phyloP scores from a whole-genome alignment of 2,329 filamentous ascomycete genomes.

The Exophiala sp. region DNA sequence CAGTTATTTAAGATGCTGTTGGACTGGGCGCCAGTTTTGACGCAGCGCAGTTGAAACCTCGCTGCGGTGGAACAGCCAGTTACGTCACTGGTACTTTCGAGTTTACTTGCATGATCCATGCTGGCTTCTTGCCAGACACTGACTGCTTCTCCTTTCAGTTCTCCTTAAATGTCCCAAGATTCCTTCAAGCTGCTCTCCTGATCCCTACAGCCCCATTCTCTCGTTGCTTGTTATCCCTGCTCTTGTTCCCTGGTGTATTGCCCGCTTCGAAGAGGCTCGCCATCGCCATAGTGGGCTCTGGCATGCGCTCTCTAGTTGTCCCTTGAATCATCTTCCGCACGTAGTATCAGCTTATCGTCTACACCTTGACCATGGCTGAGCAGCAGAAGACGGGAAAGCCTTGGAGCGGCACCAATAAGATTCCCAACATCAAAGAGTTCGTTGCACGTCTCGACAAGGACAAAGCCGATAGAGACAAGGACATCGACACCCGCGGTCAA shows the following conservation, averaged over 20 bases:
- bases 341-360: background rate
- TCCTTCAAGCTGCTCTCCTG: background rate
- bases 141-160: background rate
- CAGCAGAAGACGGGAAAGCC: slow-evolving; percentile 55
- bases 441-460: slow-evolving; percentile 70
- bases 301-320: background rate
- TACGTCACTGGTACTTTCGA: slow-evolving; percentile 1
- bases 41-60: background rate
- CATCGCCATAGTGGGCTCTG: background rate
- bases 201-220: background rate
- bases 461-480: slow-evolving; percentile 67
- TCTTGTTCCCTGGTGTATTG: background rate
- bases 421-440: slow-evolving; percentile 83
- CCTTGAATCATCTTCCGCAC: background rate
- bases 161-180: background rate
- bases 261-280: background rate
- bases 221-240: background rate
- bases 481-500: slow-evolving; percentile 56
- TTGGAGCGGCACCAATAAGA: slow-evolving; percentile 75
- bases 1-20: background rate
- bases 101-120: background rate
- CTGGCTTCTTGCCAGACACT: background rate
- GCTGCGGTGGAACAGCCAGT: background rate
- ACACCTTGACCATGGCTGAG: slow-evolving; percentile 27
- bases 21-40: background rate